Base-by-base conservation (phyloP, 345 rosid species). In the Geranium brycei region DNA sequence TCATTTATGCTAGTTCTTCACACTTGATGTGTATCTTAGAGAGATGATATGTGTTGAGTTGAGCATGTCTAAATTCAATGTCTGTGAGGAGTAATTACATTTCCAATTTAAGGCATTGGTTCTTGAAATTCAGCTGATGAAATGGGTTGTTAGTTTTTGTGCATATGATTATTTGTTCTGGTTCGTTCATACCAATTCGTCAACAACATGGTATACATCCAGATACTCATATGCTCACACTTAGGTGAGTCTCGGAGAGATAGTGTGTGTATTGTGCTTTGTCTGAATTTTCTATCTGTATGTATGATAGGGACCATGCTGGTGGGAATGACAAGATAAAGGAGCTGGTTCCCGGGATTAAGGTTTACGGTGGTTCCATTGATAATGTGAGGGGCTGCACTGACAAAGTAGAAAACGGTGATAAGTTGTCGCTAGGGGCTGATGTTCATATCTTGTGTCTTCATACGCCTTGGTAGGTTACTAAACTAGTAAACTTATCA, bases 311-410 rank as follows among this genome's bases (percentile, higher is more conserved):
- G 98, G 97, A 89, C 77, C 98, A 92, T 74, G 91, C 97, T 4
- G 95, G 97, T 58, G 97, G 98, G 5, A 92, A 92, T 66, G 90
- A 80, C 32, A 85, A 82, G 80, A 83, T 92, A 4, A 92, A 81
- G 83, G 65, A 78, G 70, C 71, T 87, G 66, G 66, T 92, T 17
- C 87, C 89, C n/a, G 96, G 79, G 57, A 83, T 92, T 69, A 80
- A 82, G 77, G 86, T 92, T 7, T 92, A 81, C 28, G 97, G 95
- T 31, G 95, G 97, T 61, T 87, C 98, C 23, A 47, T 87, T n/a
- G 96, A 89, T 75, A 78, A 84, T 58, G 98, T 89, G 15, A 75
- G 72, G 68, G 95, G 85, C 14, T 92, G 97, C 73, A 86, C 97
- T 57, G 64, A 83, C 76, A 63, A 79, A 16, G 76, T 89, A n/a